Evolutionary conservation across 306 rosid genomes (phyloP).

Genomic region (Vigna radiata): DNA sequence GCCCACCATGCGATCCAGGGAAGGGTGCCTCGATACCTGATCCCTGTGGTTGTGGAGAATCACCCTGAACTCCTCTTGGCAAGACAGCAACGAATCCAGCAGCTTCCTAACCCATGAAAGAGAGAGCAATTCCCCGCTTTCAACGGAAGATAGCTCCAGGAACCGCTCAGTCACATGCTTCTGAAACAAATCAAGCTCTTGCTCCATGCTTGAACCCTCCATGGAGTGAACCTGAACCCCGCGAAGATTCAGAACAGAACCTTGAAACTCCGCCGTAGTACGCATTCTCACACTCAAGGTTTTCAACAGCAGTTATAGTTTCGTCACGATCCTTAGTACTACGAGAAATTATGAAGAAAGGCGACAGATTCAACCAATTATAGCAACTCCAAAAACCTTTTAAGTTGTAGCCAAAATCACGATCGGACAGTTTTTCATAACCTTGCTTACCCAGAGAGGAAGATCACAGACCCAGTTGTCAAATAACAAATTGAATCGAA

Average conservation of each 20-base stretch:
- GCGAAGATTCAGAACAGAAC: slow-evolving; percentile 58
- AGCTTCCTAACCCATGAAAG: slow-evolving; percentile 77
- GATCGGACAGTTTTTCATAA: not conserved
- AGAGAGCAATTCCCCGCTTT: slow-evolving; percentile 59
- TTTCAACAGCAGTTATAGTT: not conserved
- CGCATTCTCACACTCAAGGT: slow-evolving; percentile 62
- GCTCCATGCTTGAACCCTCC: slow-evolving; percentile 54
- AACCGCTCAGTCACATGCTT: slow-evolving; percentile 60
- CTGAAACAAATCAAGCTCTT: slow-evolving; percentile 74
- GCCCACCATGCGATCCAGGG: slow-evolving; percentile 66
- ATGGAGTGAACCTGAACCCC: slow-evolving; percentile 62
- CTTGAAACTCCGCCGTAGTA: slow-evolving; percentile 61
- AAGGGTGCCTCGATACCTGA: slow-evolving; percentile 47
- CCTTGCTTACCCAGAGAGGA: not conserved
- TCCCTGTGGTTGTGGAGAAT: slow-evolving; percentile 54
- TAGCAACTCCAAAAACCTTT: not conserved
- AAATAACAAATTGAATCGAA: slow-evolving; percentile 8
- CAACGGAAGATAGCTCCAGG: slow-evolving; percentile 51
- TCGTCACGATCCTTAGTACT: not conserved
- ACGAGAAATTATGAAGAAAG: not conserved
- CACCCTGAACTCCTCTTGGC: slow-evolving; percentile 69
- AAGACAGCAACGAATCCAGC: slow-evolving; percentile 66
- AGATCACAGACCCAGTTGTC: slow-evolving; percentile 36
- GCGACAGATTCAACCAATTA: not conserved
- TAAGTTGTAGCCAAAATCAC: not conserved